Base-by-base conservation (phyloP, 805 yeast genomes). In the Wickerhamiella galacta region DNA sequence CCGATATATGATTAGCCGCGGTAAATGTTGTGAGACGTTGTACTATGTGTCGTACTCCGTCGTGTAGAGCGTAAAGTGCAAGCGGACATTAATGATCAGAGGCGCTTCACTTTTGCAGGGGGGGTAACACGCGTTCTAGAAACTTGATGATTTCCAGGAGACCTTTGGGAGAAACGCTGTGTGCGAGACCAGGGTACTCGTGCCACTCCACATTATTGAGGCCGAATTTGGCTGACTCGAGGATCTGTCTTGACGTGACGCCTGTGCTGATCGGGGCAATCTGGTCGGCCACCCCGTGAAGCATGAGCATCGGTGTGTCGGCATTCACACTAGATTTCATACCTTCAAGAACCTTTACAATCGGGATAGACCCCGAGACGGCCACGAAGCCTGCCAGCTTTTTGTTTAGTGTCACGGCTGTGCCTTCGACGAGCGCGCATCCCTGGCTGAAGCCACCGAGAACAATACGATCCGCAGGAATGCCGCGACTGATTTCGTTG, bases 381-480 rank as follows among this genome's bases (percentile, higher is more conserved):
- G 73, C 69, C 16, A 82, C 53, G 20, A 79, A 63, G 2, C 94
- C 96, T 6, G 79, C 96, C 15, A 85, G 59, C 47, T 76, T 77
- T 35, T 58, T 49, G 18, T 47, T 41, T 6, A 40, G 29, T 3
- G 48, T 42, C 14, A 46, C 23, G 2, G 52, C 41, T 6, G 52
- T 39, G 17, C 47, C 49, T 38, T 79, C 57, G 1, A 90, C 58
- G 8, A 87, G 39, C 2, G 93, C 83, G 31, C 82, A 92, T 35
- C 98, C 98, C 57, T 90, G 98, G 4, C 92, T 76, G 51, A 90
- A 90, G 0, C 98, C 98, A 22, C 96, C 96, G 36, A 90, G 60
- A n/a, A 90, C 60, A 30, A 90, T 77, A 33, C 77, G 68, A 22
- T 49, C 44, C 9, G 58, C 36, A 6, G 58, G 48, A 16, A 57